Evolutionary conservation across 1,284 basidiomycete genomes (phyloP), one percentile per base, ranked within the genome.

Genomic region (Mycosarcoma maydis): DNA sequence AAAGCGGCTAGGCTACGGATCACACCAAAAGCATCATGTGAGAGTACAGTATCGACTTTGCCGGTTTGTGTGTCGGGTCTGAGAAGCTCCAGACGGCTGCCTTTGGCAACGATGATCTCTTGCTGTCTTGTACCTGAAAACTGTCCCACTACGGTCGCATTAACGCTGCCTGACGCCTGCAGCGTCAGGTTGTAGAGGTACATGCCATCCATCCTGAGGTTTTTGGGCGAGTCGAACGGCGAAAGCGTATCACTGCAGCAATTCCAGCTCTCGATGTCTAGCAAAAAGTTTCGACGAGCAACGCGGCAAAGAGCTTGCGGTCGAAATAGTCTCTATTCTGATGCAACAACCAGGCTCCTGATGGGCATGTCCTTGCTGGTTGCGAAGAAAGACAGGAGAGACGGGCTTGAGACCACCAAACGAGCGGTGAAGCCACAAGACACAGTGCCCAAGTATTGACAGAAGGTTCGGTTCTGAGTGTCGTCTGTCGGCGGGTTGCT

Each of bases 101-200:
- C 73, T 13, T 72, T 69, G 32, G 76, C 77, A 3, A 81, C 62
- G n/a, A 80, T 48, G 42, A 81, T 71, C 59, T 81, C 77, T 47
- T 81, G 80, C 51, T 74, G 62, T 4, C 76, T 61, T 34, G 76
- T 78, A 9, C 80, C 80, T 8, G 71, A 72, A 57, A 81, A 80
- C 36, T 79, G 77, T 7, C 80, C 80, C 8, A 80, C 76, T 6
- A 75, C 76, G 10, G 78, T 72, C 30, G 72, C 71, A 17, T 60
- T 78, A 61, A 78, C 73, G 46, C 55, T 70, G 43, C 73, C 67
- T 17, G 77, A 57, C 33, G 74, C 53, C 57, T 76, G 72, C 45
- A 81, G 67, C 44, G 77, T 77, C 44, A 80, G 38, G 53, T 77
- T 75, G 62, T 80, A 80, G 40, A 81, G 72, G 41, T 80, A 78